Base-by-base conservation (phyloP, 2,329 filamentous ascomycete species). In the Fusarium buxicola region DNA sequence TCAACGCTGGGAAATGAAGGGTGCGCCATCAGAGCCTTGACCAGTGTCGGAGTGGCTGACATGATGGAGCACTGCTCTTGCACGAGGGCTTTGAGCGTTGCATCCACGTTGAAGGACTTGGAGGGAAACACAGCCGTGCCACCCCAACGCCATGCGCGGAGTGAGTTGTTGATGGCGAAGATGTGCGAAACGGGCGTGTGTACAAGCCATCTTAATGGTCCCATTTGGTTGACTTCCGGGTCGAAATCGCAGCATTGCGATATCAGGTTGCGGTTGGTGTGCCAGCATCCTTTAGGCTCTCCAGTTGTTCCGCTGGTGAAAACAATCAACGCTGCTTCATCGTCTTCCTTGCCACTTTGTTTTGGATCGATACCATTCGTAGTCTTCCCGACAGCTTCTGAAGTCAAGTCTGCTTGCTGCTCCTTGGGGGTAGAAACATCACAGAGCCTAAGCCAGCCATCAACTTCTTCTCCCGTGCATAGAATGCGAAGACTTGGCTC, bases 231-330 rank as follows among this genome's bases (percentile, higher is more conserved):
- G 32, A 69, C 61, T 31, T 76, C 74, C 32, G 75, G 69, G 35
- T 78, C 76, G 51, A 77, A 76, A 45, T 75, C 71, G 56, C 73
- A 69, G 12, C 72, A 73, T 53, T 76, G 73, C 1, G 77, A 76
- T 8, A 77, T 70, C n/a, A 79, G 52, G 53, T 79, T 81, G 27
- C 70, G 60, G 61, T 75, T 74, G 7, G 77, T 79, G 57, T 81
- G 75, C 12, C 74, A 72, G 54, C 80, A 82, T 43, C 76, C 80
- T 63, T 83, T 83, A 6, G 81, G 79, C 1, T 75, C 67, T 7
- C 78, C 79, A 0, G 80, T 82, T n/a, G 80, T 83, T 16, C 81
- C 81, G 60, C 80, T 82, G 16, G 80, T 83, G 68, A 83, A 82
- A 28, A 82, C 71, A 43, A 83, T 76, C 36, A 81, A 71, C 6